Evolutionary conservation across 495 filamentous ascomycete species (phyloP), one percentile per base, ranked within the genome.

Genomic region (Annulohypoxylon maeteangense): DNA sequence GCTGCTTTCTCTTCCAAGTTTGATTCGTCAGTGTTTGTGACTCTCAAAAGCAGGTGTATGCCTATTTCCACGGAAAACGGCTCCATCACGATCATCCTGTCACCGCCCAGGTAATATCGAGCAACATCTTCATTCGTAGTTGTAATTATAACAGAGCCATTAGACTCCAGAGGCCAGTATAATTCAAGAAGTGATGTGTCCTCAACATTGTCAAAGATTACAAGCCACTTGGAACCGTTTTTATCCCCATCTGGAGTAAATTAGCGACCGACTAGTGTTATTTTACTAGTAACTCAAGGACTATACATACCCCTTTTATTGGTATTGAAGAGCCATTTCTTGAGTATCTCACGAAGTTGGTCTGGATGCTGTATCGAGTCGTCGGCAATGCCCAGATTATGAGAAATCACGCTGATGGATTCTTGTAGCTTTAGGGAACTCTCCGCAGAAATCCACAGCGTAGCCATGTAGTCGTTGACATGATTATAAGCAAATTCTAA

Each of bases 381-480:
- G 25, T 31, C 48, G 4, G 23, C 48, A 53, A 53, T 53, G 0
- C 48, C 48, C 25, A 53, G 4, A 16, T 11, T 31, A 53, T 53
- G 25, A 4, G 48, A 23, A 31, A 53, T 31, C 0, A 25, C 16
- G 12, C 48, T 53, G 14, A 53, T 31, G 2, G 48, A 53, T 31
- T 53, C 25, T 12, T 53, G 48, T n/a, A 53, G 12, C 7, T 53
- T 53, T 14, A 31, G 14, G 0, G 48, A 29, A 12, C 48, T 53
- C 48, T 53, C 48, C 14, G 48, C 48, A 18, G 48, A 53, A 53
- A 53, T 31, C 48, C 48, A 53, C 25, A 53, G 48, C 11, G 14
- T 31, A 7, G 23, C 23, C 7, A 31, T n/a, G 16, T 53, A 53
- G 25, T 16, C 12, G 48, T 53, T 53, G 12, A 53, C n/a, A 16